Percentiles rank a stretch among this genome's conserved stretches.
phyloP scores from a whole-genome alignment of 176 grass and related monocot genomes.

The Carex pumila region DNA sequence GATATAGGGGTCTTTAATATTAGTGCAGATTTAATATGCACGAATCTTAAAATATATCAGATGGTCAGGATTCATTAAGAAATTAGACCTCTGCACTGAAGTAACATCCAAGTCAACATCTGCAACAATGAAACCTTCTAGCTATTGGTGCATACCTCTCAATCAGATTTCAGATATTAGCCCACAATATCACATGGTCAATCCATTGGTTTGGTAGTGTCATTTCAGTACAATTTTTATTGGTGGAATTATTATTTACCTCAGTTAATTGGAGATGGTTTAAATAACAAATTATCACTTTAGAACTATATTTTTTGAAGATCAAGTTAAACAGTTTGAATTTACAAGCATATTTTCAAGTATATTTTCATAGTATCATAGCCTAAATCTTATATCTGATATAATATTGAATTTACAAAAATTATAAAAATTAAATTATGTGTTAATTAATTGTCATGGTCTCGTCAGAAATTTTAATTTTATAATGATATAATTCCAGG shows the following conservation, averaged over 20 bases:
- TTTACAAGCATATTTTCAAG: too few relatives aligned
- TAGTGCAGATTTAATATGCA: too few relatives aligned
- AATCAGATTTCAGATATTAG: not conserved
- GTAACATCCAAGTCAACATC: slow-evolving; percentile 15
- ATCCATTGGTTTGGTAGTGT: not conserved
- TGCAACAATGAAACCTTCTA: not conserved
- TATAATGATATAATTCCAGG: not conserved
- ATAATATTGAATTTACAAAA: not conserved
- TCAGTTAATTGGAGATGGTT: not conserved
- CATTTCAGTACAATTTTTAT: not conserved
- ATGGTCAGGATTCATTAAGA: too few relatives aligned
- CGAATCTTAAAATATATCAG: too few relatives aligned
- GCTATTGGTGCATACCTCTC: not conserved
- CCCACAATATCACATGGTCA: not conserved
- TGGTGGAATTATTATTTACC: not conserved
- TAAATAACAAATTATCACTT: not conserved
- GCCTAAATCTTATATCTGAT: not conserved
- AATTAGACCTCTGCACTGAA: slow-evolving; percentile 2
- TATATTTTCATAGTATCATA: too few relatives aligned
- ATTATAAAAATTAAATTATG: not conserved
- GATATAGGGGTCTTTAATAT: too few relatives aligned
- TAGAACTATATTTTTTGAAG: too few relatives aligned
- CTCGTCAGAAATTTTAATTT: not conserved
- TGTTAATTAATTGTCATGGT: not conserved
- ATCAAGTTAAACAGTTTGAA: too few relatives aligned